These are phyloP conservation scores for Tulasnella sp. DNA, from an alignment of 768 basidiomycete genomes.

Conservation along the genomic window DNA sequence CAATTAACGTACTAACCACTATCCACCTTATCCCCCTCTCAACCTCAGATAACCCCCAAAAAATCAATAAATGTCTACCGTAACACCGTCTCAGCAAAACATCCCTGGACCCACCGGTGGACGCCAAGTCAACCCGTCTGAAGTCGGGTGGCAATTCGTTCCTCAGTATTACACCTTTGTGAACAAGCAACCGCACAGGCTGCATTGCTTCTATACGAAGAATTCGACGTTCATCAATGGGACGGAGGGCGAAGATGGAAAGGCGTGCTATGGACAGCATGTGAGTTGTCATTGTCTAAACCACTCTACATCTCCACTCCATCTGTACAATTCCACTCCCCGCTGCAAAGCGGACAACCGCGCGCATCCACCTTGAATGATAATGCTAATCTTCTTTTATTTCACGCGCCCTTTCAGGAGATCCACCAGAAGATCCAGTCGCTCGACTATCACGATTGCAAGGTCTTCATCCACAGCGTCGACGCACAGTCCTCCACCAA, in stretches of 20 bases:
- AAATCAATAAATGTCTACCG: too few relatives aligned
- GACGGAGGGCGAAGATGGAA: constrained; percentile 89
- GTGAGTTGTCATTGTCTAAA: constrained; percentile 35
- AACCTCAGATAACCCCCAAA: too few relatives aligned
- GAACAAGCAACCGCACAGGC: constrained; percentile 91
- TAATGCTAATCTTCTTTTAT: neutral
- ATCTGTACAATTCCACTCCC: neutral
- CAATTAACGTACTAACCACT: too few relatives aligned
- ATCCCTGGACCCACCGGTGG: neutral
- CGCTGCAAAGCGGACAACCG: too few relatives aligned
- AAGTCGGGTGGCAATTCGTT: constrained; percentile 99
- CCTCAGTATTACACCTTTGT: constrained; percentile 99
- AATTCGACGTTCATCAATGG: constrained; percentile 94
- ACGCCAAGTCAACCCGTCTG: constrained; percentile 37
- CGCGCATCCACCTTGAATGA: neutral
- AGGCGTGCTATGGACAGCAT: constrained; percentile 86
- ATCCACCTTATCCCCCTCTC: too few relatives aligned
- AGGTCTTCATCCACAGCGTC: constrained; percentile 97
- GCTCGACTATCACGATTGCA: constrained; percentile 91
- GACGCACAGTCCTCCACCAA: constrained; percentile 93
- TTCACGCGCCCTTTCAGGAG: constrained; percentile 45
- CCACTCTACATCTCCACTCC: too few relatives aligned
- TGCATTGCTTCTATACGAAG: constrained; percentile 99
- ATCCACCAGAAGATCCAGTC: constrained; percentile 94
- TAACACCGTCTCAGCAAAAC: too few relatives aligned